phyloP scores from a whole-genome alignment of 139 green algal genomes.

The Chlorella sp. region DNA sequence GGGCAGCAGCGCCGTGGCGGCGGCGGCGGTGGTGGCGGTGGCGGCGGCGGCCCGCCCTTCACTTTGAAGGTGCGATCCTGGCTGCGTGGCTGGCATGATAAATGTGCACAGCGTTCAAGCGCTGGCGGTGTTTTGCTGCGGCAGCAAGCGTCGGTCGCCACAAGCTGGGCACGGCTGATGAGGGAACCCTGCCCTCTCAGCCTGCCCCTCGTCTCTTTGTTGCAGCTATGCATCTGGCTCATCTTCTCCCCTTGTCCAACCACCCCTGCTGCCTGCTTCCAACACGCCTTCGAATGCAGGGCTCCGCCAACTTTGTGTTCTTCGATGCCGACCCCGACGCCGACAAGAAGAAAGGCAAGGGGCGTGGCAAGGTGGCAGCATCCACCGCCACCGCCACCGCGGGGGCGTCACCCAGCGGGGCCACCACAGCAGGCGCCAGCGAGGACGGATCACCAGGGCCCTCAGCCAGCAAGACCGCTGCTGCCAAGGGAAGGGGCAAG shows the following conservation, averaged over 20 bases:
- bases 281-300: not conserved
- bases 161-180: no score
- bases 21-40: constrained; percentile 9
- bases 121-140: no score
- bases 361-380: not conserved
- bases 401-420: not conserved
- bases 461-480: not conserved
- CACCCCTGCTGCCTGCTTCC: not conserved
- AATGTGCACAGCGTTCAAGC: no score
- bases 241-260: not conserved
- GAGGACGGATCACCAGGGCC: not conserved
- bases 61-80: not conserved
- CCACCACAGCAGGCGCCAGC: not conserved
- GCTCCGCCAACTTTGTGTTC: constrained; percentile 34
- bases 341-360: constrained; percentile 26
- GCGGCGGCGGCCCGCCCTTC: not conserved
- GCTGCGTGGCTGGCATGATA: no score
- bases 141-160: no score
- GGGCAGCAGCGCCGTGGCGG: not conserved
- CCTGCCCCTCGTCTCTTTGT: no score
- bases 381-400: not conserved
- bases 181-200: no score
- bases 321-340: constrained; percentile 46
- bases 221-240: no score
- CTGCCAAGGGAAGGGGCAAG: not conserved